phyloP scores from a whole-genome alignment of 768 basidiomycete species.

The Lepiota venenata region DNA sequence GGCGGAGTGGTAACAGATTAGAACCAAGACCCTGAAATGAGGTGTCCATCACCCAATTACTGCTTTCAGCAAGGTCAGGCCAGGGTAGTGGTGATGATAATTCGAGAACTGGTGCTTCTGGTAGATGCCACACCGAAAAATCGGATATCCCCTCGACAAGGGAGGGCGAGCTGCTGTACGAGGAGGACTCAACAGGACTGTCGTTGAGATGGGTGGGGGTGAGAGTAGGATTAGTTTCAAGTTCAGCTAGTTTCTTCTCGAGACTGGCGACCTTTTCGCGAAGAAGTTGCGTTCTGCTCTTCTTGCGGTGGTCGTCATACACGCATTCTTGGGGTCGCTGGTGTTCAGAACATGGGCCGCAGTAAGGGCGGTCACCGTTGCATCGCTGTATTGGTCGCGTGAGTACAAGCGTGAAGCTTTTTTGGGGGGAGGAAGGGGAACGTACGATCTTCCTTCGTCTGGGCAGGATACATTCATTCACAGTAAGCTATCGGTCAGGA shows the following conservation, averaged over 20 bases:
- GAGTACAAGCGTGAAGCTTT: not conserved
- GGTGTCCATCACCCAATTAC: not conserved
- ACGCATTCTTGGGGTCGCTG: conserved; percentile 48
- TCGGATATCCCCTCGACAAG: not conserved
- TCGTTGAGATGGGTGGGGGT: conserved; percentile 12
- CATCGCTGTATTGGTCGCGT: conserved; percentile 45
- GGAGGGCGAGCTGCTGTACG: not conserved
- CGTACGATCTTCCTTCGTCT: conserved; percentile 45
- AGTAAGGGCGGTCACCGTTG: conserved; percentile 54
- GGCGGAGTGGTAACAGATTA: conserved; percentile 7
- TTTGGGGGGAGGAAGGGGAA: not conserved
- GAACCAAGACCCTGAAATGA: not conserved
- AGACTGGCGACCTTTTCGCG: conserved; percentile 53
- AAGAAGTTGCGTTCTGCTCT: conserved; percentile 56
- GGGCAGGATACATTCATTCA: not conserved
- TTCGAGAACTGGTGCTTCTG: not conserved
- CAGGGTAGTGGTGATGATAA: conserved; percentile 1
- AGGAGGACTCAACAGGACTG: not conserved
- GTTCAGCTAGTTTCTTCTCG: conserved; percentile 50
- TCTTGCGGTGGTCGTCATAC: conserved; percentile 59
- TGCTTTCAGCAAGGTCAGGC: conserved; percentile 9
- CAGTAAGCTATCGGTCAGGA: not conserved
- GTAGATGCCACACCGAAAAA: not conserved
- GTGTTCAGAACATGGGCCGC: conserved; percentile 53
- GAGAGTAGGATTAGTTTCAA: conserved; percentile 39